Evolutionary conservation across 2,329 filamentous ascomycete species (phyloP).

Genomic region (Penicillium capsulatum): DNA sequence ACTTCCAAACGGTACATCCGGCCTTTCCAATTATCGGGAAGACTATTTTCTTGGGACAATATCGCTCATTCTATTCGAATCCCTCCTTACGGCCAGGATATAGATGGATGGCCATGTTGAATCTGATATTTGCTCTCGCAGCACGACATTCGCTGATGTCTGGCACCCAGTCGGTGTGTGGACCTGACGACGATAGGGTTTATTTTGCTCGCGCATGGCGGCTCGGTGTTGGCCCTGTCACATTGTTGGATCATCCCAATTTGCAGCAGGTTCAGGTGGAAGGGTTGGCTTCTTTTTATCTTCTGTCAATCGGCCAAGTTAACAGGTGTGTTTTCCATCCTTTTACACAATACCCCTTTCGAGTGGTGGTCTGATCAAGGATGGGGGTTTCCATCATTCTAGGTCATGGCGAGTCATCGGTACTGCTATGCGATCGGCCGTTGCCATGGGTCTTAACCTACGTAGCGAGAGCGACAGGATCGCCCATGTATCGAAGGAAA

Average conservation of each 20-base stretch:
- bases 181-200: constrained; percentile 35
- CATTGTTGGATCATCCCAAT: constrained; percentile 39
- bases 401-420: constrained; percentile 44
- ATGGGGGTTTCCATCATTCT: not conserved
- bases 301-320: constrained; percentile 40
- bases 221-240: constrained; percentile 34
- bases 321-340: constrained; percentile 33
- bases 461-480: constrained; percentile 38
- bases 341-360: no score
- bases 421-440: constrained; percentile 40
- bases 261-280: constrained; percentile 45
- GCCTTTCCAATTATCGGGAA: constrained; percentile 43
- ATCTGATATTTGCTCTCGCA: constrained; percentile 44
- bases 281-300: constrained; percentile 40
- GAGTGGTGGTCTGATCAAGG: not conserved
- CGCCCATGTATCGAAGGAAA: constrained; percentile 37
- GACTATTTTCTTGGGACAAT: constrained; percentile 38
- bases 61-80: constrained; percentile 34
- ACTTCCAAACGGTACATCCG: constrained; percentile 39
- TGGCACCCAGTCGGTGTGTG: constrained; percentile 23
- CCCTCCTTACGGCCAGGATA: constrained; percentile 34
- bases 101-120: constrained; percentile 42
- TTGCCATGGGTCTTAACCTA: constrained; percentile 43
- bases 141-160: constrained; percentile 34
- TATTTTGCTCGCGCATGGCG: constrained; percentile 44